Base-by-base conservation (phyloP, 2,329 filamentous ascomycete genomes). In the Aspergillus awamori region DNA sequence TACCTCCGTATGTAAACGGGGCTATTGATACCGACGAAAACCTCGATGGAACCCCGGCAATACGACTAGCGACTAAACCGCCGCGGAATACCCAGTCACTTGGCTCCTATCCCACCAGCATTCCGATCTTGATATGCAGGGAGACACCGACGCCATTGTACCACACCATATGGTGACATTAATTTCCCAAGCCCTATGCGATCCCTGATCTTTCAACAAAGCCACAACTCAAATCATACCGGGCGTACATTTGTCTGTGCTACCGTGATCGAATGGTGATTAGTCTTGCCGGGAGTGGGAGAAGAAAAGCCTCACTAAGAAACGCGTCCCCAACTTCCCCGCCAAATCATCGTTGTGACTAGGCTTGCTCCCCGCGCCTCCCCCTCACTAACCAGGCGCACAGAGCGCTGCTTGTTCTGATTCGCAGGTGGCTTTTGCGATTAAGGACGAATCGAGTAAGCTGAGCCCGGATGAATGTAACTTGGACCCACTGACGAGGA, bases 401-500 rank as follows among this genome's bases (percentile, higher is more conserved):
- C 53, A 57, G 53, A 48, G 53, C 45, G 48, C 38, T 54, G 48
- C 11, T 36, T 49, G 54, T 28, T 49, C 47, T 58, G 59, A 61
- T 61, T 61, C 51, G 59, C 54, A 17, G 24, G 47, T n/a, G 47
- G 47, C 26, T 33, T 30, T 51, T 26, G 15, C 22, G 26, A 28
- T 8, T 49, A n/a, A 24, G 45, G 22, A 30, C 45, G 13, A 30
- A 49, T 49, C 45, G 45, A 49, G 45, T 49, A 49, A 52, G 54
- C 38, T 24, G 24, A 43, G 38, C 17, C 53, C 51, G 38, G 53
- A 43, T 17, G 51, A 47, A 62, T 63, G 61, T 55, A 64, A 62
- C 60, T 49, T 57, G 38, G 57, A 57, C 61, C 62, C 62, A 62
- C 62, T 45, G 51, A 65, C 61, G 63, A 65, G 59, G 60, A 60